Conservation (phyloP, 2,329 filamentous ascomycete species). For the Metarhizium album region DNA sequence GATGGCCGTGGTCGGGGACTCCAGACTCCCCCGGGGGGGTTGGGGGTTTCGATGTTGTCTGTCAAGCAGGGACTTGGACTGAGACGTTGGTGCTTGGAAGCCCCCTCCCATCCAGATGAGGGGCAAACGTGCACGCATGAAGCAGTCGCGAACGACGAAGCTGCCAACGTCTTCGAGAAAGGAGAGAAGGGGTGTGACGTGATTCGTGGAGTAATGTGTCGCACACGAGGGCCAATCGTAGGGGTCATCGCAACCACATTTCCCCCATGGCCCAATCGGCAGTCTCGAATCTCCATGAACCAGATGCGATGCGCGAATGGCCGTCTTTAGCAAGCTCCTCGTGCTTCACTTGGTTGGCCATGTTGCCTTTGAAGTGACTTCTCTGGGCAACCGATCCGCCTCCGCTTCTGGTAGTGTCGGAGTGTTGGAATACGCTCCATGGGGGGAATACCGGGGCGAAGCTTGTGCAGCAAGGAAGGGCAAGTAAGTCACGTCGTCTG, state of each 20-base stretch:
- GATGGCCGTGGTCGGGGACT: slow-evolving; percentile 13
- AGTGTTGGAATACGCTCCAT: not conserved
- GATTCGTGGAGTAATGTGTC: not conserved
- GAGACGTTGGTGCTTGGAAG: not conserved
- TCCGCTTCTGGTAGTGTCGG: not conserved
- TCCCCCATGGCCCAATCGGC: slow-evolving; percentile 6
- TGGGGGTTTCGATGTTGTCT: no score
- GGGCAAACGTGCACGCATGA: no score
- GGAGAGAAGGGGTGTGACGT: no score
- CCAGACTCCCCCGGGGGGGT: no score
- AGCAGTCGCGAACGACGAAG: no score
- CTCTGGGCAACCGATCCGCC: not conserved
- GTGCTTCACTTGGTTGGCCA: slow-evolving; percentile 1
- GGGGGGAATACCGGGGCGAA: no score
- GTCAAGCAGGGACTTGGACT: not conserved
- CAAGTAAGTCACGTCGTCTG: no score
- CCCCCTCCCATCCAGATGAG: not conserved
- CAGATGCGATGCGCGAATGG: slow-evolving; percentile 1
- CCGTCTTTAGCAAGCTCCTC: not conserved
- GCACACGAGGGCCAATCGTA: slow-evolving; percentile 7
- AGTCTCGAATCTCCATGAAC: not conserved
- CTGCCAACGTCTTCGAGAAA: no score
- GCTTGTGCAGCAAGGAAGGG: no score
- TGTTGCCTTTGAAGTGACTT: not conserved
- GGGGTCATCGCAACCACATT: slow-evolving; percentile 5